Base-by-base conservation (phyloP, 768 basidiomycete species). In the Boletus pseudopeckii region DNA sequence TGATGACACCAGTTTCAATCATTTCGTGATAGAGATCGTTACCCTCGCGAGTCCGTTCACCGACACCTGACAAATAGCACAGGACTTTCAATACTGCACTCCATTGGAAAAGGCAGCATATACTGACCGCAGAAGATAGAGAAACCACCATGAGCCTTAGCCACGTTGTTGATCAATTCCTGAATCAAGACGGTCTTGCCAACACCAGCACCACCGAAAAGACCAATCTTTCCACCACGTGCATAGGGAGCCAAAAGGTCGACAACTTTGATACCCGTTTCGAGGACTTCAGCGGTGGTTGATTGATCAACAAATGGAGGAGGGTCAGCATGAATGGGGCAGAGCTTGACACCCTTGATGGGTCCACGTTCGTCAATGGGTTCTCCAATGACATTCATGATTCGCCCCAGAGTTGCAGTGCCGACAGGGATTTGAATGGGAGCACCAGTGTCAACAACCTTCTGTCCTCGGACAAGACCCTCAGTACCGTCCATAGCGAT, bases 401-500 rank as follows among this genome's bases (percentile, higher is more conserved):
- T 99, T 69, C 97, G 93, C 46, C 97, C 97, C 55, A 99, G 87
- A 53, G 92, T 95, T 54, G 82, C 92, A 57, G 83, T 84, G 59
- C 97, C 97, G 68, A 99, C 97, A 63, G 97, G 97, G 59, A 99
- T 92, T 76, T 82, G 81, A 76, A 99, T 99, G 74, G 97, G 97
- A 47, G 87, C 79, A 71, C 97, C 97, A 37, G 96, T 97, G 77
- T 98, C 97, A 68, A 97, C 69, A 68, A 98, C 97, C 79, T 86
- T 93, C 74, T 95, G 90, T 46, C 97, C 97, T 76, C 97, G 94
- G 62, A 99, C 95, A 69, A 99, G 91, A 90, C 97, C 97, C 76
- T 97, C 97, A 49, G 97, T 99, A 87, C 96, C 95, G 71, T 98
- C 97, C 97, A 99, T 99, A 68, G 97, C 97, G 83, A 99, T 99